Percentiles rank a stretch among this genome's conserved stretches.
Evolutionary conservation across 2,329 filamentous ascomycete genomes (phyloP).

Genomic region (Eutypella sp.): DNA sequence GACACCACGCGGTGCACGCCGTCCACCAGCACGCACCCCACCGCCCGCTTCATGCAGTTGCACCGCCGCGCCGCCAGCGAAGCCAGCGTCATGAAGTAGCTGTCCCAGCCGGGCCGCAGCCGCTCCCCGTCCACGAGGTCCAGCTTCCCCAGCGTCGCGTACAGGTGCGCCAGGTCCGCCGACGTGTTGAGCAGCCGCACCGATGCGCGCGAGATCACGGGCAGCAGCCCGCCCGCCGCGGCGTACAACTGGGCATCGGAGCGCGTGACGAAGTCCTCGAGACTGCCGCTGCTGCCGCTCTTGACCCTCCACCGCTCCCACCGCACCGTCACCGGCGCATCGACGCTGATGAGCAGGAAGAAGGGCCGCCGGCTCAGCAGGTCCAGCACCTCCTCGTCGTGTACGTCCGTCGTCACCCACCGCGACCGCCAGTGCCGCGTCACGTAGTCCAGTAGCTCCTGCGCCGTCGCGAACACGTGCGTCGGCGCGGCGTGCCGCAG

Average conservation of each 20-base stretch:
- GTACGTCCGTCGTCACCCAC: constrained; percentile 83
- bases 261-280: constrained; percentile 52
- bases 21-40: constrained; percentile 85
- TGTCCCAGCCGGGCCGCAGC: constrained; percentile 87
- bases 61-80: constrained; percentile 82
- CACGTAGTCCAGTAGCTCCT: constrained; percentile 75
- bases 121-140: constrained; percentile 74
- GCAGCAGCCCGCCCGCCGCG: constrained; percentile 58
- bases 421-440: constrained; percentile 77
- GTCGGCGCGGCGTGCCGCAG: too few relatives aligned
- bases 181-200: constrained; percentile 85
- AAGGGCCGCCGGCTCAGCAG: constrained; percentile 76
- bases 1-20: constrained; percentile 81
- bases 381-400: constrained; percentile 68
- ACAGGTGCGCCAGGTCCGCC: constrained; percentile 63
- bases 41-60: constrained; percentile 97
- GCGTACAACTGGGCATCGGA: constrained; percentile 75
- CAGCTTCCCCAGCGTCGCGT: constrained; percentile 66
- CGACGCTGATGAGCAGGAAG: constrained; percentile 87
- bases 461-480: constrained; percentile 52
- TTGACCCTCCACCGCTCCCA: constrained; percentile 63
- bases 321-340: constrained; percentile 79
- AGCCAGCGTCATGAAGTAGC: constrained; percentile 97
- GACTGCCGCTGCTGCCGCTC: constrained; percentile 18
- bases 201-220: constrained; percentile 75